phyloP scores from a whole-genome alignment of 2,329 filamentous ascomycete genomes.

The Trichoderma aggressivum region DNA sequence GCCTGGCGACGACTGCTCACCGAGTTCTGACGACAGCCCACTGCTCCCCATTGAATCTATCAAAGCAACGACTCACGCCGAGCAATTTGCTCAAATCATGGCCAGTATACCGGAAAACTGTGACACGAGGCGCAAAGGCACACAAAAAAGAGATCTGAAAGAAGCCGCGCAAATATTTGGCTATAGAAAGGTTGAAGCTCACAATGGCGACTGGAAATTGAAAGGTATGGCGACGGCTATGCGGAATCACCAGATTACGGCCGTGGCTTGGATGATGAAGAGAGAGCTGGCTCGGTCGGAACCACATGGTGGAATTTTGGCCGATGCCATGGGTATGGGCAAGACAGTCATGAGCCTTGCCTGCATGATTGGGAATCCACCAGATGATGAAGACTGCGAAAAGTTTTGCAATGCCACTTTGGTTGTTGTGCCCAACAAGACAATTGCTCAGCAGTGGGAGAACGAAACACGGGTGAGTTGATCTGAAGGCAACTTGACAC shows the following conservation, averaged over 20 bases:
- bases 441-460: constrained; percentile 28
- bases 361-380: background rate
- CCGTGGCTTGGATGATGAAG: constrained; percentile 51
- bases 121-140: background rate
- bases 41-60: no score
- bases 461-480: background rate
- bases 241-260: constrained; percentile 49
- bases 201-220: constrained; percentile 15
- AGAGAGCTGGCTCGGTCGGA: constrained; percentile 39
- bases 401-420: constrained; percentile 37
- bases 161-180: constrained; percentile 24
- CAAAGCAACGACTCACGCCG: no score
- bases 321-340: constrained; percentile 62
- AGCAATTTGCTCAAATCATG: no score
- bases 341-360: constrained; percentile 73
- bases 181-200: constrained; percentile 14
- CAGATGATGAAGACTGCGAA: constrained; percentile 32
- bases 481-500: background rate
- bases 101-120: no score
- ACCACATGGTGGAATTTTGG: constrained; percentile 39
- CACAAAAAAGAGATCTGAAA: constrained; percentile 21
- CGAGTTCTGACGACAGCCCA: no score
- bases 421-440: constrained; percentile 30
- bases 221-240: constrained; percentile 31
- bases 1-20: no score